phyloP scores from a whole-genome alignment of 169 alveolate genomes.

The Plasmodium ovale region DNA sequence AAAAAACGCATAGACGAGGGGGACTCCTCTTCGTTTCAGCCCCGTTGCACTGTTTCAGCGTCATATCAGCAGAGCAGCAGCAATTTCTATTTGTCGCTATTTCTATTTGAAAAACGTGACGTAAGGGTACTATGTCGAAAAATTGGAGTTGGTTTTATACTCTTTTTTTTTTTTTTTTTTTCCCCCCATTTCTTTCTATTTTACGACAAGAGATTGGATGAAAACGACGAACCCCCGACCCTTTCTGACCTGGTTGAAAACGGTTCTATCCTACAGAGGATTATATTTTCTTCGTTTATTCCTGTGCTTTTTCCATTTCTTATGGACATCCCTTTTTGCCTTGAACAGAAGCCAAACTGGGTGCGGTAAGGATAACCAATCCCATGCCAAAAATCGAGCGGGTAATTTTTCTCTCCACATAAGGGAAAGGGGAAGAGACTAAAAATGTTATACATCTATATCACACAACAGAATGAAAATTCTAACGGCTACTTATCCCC shows the following conservation, averaged over 20 bases:
- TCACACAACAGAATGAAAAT: background rate
- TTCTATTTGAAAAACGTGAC: no score
- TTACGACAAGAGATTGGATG: slow-evolving; percentile 49
- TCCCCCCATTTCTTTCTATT: background rate
- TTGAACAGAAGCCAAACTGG: slow-evolving; percentile 32
- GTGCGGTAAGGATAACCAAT: slow-evolving; percentile 26
- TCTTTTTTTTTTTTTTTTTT: background rate
- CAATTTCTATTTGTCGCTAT: no score
- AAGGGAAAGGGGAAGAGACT: background rate
- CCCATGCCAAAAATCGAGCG: slow-evolving; percentile 55
- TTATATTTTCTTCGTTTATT: background rate
- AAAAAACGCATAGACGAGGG: slow-evolving; percentile 1
- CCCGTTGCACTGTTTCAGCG: no score
- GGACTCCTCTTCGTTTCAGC: no score
- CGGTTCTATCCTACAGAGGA: slow-evolving; percentile 1
- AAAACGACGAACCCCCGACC: slow-evolving; percentile 53
- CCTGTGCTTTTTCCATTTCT: background rate
- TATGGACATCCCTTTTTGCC: background rate
- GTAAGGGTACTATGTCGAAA: no score
- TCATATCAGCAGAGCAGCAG: no score
- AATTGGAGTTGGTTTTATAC: no score
- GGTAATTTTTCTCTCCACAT: slow-evolving; percentile 17
- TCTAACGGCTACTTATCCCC: background rate
- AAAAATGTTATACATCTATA: background rate
- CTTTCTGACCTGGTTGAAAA: slow-evolving; percentile 49